Evolutionary conservation across 2,329 filamentous ascomycete genomes (phyloP).

Genomic region (Calonectria hawksworthii): DNA sequence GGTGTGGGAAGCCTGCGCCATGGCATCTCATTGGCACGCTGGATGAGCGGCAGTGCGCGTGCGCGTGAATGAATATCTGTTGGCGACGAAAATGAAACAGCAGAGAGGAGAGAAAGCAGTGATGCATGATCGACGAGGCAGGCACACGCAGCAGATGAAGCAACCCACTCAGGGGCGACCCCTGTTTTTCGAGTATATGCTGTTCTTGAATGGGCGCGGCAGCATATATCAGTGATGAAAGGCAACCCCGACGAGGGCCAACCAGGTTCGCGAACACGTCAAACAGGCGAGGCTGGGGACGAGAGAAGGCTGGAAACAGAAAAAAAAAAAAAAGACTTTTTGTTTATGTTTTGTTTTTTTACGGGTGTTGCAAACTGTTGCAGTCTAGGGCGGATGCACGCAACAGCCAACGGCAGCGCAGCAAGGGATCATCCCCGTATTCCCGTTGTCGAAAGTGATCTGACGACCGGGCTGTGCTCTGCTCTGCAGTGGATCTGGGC

Average conservation of each 20-base stretch:
- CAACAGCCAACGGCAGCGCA: not conserved
- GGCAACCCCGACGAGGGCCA: not conserved
- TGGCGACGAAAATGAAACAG: conserved; percentile 22
- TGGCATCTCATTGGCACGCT: not conserved
- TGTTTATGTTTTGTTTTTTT: not conserved
- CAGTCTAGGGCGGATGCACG: not conserved
- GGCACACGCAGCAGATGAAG: conserved; percentile 26
- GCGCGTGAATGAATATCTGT: not conserved
- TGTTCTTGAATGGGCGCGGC: not conserved
- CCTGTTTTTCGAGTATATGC: not conserved
- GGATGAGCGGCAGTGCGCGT: not conserved
- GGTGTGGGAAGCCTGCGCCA: not conserved
- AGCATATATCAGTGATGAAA: not conserved
- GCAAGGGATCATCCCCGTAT: conserved; percentile 11
- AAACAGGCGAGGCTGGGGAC: not conserved
- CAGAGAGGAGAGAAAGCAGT: not conserved
- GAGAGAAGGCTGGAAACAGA: not conserved
- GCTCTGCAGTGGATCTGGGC: not conserved
- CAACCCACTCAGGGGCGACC: conserved; percentile 16
- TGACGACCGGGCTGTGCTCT: conserved; percentile 25
- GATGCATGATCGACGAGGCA: conserved; percentile 27
- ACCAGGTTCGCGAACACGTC: not conserved
- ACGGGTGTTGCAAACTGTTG: not conserved
- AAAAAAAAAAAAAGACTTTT: not conserved
- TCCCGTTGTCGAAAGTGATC: conserved; percentile 7